phyloP scores from a whole-genome alignment of 768 basidiomycete genomes.

The Leucogyrophana mollusca region DNA sequence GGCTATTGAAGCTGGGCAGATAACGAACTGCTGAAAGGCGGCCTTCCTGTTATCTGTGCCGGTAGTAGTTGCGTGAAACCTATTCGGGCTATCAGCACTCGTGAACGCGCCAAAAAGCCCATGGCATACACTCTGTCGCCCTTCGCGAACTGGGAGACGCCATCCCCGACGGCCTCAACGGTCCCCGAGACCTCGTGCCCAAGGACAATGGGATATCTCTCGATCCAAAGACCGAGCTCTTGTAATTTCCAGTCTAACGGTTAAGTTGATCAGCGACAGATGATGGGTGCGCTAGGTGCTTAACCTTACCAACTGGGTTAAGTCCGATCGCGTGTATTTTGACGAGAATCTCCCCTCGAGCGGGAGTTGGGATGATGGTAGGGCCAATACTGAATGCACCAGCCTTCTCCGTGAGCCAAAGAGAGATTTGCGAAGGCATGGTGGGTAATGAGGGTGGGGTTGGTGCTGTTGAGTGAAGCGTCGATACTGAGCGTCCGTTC shows the following conservation, averaged over 20 bases:
- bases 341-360: constrained; percentile 24
- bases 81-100: neutral
- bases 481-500: too few relatives aligned
- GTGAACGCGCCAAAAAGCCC: neutral
- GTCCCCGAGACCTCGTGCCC: constrained; percentile 34
- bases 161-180: constrained; percentile 30
- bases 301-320: constrained; percentile 23
- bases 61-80: neutral
- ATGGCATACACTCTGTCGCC: constrained; percentile 33
- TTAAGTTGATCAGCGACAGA: constrained; percentile 2
- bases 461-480: too few relatives aligned
- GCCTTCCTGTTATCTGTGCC: constrained; percentile 6
- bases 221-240: constrained; percentile 22
- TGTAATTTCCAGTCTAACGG: constrained; percentile 30
- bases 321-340: constrained; percentile 26
- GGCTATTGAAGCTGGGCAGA: constrained; percentile 16
- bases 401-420: neutral
- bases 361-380: constrained; percentile 14
- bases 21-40: constrained; percentile 20
- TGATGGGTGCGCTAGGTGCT: constrained; percentile 6
- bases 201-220: constrained; percentile 31
- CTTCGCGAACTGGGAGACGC: constrained; percentile 24
- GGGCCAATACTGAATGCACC: constrained; percentile 1
- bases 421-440: neutral
- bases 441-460: neutral